Conservation (phyloP, 805 yeast species). For the Babjeviella inositovora region DNA sequence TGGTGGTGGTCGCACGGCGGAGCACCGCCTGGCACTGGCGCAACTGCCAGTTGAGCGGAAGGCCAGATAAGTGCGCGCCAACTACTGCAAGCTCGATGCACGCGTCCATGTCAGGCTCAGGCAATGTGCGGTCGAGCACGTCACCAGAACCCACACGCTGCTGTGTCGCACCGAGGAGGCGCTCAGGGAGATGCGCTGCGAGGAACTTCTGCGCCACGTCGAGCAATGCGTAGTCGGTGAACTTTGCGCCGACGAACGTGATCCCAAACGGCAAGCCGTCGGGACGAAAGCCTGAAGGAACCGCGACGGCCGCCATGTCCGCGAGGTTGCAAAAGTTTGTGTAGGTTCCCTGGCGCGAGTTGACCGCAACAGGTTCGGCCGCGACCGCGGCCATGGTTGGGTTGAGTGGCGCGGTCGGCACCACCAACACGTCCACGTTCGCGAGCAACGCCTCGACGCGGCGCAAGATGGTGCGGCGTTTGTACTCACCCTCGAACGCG, state of each 20-base stretch:
- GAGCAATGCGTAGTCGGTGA: conserved; percentile 77
- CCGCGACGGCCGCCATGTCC: conserved; percentile 79
- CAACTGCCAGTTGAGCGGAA: conserved; percentile 89
- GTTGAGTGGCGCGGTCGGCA: conserved; percentile 90
- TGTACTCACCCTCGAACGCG: conserved; percentile 73
- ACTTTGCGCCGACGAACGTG: conserved; percentile 67
- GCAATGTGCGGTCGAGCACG: conserved; percentile 25
- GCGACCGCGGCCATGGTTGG: conserved; percentile 66
- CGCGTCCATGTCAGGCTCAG: conserved; percentile 19
- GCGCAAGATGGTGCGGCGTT: conserved; percentile 67
- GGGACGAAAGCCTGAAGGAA: conserved; percentile 77
- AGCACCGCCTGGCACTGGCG: conserved; percentile 69
- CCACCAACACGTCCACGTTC: conserved; percentile 60
- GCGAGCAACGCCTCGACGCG: conserved; percentile 35
- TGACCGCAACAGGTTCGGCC: conserved; percentile 65
- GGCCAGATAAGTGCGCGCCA: conserved; percentile 86
- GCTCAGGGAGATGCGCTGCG: conserved; percentile 23
- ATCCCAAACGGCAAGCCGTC: conserved; percentile 90
- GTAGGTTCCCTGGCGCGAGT: conserved; percentile 95
- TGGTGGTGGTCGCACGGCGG: conserved; percentile 48
- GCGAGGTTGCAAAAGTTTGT: conserved; percentile 93
- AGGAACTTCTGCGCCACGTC: conserved; percentile 69
- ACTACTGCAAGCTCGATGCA: conserved; percentile 76
- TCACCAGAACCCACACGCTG: conserved; percentile 20
- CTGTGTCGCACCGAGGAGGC: conserved; percentile 40